Evolutionary conservation across 768 basidiomycete species (phyloP).

Genomic region (Termitomyces sp.): DNA sequence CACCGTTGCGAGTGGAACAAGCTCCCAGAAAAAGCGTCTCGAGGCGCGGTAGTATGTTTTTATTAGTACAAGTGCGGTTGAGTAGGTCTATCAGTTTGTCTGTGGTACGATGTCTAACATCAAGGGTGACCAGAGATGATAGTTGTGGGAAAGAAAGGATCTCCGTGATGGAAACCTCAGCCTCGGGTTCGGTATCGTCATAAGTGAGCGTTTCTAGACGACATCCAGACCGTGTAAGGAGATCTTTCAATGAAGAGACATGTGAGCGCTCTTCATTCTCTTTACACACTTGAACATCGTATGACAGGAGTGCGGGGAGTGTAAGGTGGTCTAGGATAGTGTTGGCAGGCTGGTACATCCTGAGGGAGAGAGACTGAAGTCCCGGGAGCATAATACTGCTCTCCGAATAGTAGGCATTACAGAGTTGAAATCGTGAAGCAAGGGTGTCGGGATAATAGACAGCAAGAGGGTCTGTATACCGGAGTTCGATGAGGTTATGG

Average conservation of each 20-base stretch:
- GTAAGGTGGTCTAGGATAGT: constrained; percentile 5
- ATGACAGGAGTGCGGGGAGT: constrained; percentile 8
- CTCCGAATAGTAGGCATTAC: background rate
- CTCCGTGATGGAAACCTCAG: background rate
- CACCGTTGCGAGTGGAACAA: constrained; percentile 1
- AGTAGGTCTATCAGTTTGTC: constrained; percentile 1
- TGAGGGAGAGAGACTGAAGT: constrained; percentile 2
- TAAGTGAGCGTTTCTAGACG: background rate
- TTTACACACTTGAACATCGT: background rate
- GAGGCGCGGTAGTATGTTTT: background rate
- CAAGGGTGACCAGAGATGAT: constrained; percentile 1
- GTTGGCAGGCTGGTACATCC: background rate
- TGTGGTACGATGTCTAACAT: background rate
- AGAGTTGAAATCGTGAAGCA: background rate
- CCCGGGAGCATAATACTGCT: background rate
- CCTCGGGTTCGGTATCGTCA: background rate
- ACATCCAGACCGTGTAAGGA: constrained; percentile 7
- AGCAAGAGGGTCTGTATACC: background rate
- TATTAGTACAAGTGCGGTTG: background rate
- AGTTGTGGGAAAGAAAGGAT: constrained; percentile 2
- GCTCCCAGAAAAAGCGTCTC: background rate
- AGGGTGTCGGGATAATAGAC: background rate
- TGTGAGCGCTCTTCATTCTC: background rate
- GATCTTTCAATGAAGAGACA: background rate
- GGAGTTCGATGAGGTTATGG: constrained; percentile 7